Percentiles rank a stretch among this genome's conserved stretches.
phyloP scores from a whole-genome alignment of 768 basidiomycete genomes.

The Russula griseocarnosa region DNA sequence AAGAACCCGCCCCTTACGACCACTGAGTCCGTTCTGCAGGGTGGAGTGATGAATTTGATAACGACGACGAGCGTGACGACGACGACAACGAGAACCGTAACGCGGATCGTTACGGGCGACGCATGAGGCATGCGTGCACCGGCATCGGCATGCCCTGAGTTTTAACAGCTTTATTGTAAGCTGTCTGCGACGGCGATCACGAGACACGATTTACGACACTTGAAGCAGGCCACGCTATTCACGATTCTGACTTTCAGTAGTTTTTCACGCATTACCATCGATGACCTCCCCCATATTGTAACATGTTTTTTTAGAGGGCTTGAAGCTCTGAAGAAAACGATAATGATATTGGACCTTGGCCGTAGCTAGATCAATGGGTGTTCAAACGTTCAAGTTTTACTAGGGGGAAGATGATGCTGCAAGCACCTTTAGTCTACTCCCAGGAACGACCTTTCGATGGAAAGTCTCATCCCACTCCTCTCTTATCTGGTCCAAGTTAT shows the following conservation, averaged over 20 bases:
- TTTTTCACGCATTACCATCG: neutral
- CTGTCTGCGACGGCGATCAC: neutral
- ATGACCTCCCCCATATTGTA: neutral
- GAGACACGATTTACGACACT: neutral
- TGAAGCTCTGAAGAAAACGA: neutral
- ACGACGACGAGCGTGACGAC: conserved; percentile 28
- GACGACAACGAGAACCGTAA: conserved; percentile 26
- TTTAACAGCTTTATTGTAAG: neutral
- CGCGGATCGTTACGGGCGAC: conserved; percentile 22
- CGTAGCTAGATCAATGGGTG: neutral
- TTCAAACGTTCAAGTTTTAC: no score
- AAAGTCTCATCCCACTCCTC: no score
- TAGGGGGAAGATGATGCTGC: no score
- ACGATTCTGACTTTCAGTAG: neutral
- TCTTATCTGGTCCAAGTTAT: no score
- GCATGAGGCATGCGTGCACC: neutral
- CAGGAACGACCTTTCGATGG: no score
- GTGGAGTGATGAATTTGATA: conserved; percentile 22
- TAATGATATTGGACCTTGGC: neutral
- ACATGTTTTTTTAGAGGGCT: neutral
- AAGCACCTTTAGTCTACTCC: no score
- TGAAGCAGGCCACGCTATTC: neutral
- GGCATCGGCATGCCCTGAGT: neutral
- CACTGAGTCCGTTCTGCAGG: conserved; percentile 16
- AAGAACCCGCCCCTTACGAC: conserved; percentile 24